Base-by-base conservation (phyloP, 164 flowering plant species). In the Cinnamomum micranthum region DNA sequence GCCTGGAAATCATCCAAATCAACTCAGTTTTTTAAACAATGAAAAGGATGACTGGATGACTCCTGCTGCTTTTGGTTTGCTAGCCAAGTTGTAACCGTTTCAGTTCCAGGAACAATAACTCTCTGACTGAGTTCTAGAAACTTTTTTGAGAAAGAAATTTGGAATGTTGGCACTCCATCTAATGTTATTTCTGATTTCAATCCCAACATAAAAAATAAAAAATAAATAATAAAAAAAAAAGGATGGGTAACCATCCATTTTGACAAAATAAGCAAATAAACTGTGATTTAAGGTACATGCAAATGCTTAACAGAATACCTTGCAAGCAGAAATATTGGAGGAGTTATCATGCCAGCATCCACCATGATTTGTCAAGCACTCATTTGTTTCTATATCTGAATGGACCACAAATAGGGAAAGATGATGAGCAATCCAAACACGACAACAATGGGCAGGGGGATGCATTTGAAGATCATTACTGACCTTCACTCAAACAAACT, bases 261-360 rank as follows among this genome's bases (percentile, higher is more conserved):
- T 17, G 60, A 15, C 20, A 55, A 55, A 55, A 55, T 55, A 14
- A 14, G 5, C 59, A 14, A 12, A 19, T 5, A 55, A 14, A 13
- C 60, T 15, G n/a, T 55, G 60, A 55, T 55, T 55, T 14, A 55
- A 55, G n/a, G 60, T 1, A 55, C 60, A 55, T 55, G 60, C 6
- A 55, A 55, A 55, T 55, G 6, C 33, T 28, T 14, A 27, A 52
- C 41, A 58, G 23, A 55, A 73, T 87, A 95, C 98, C 95, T 85
- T 87, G 93, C 98, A 95, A 47, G 97, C 98, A 55, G 95, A 83
- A 73, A 90, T 59, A 60, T 93, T 93, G 68, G 92, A 85, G 73
- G 81, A 81, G 77, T 84, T 89, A 78, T 95, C 93, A 75, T 82
- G 78, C 98, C 97, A 95, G 83, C 98, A 95, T 64, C 98, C 98